phyloP scores from a whole-genome alignment of 2,329 filamentous ascomycete species.

The Sclerotinia spermophila region DNA sequence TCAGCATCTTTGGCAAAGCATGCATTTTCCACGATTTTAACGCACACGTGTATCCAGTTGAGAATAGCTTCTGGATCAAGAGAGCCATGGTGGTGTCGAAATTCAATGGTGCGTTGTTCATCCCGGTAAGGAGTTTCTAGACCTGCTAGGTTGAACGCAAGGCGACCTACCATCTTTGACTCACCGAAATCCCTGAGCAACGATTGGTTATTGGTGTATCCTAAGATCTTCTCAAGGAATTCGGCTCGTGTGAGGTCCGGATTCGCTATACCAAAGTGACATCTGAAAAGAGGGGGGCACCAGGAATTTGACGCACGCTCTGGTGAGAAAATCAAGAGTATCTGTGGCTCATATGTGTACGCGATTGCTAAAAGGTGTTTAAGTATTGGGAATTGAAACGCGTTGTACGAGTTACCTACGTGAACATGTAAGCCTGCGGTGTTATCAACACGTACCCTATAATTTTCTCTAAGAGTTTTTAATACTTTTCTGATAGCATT shows the following conservation, averaged over 20 bases:
- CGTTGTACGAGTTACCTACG: conserved; percentile 30
- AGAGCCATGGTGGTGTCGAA: conserved; percentile 30
- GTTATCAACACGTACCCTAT: conserved; percentile 29
- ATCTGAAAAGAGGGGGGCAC: background rate
- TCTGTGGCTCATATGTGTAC: conserved; percentile 31
- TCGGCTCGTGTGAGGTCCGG: background rate
- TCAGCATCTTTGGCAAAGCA: background rate
- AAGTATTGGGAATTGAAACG: conserved; percentile 29
- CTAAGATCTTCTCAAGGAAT: background rate
- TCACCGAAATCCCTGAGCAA: background rate
- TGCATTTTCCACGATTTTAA: conserved; percentile 21
- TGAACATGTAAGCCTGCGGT: conserved; percentile 36
- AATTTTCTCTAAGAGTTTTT: conserved; percentile 17
- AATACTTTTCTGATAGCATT: conserved; percentile 17
- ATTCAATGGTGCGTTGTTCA: conserved; percentile 28
- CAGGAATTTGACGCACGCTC: background rate
- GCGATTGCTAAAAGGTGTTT: conserved; percentile 32
- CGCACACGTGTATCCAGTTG: conserved; percentile 25
- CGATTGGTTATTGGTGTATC: background rate
- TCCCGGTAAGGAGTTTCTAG: background rate
- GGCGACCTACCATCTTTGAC: background rate
- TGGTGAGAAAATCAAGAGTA: conserved; percentile 6
- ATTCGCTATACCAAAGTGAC: background rate
- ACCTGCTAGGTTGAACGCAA: background rate
- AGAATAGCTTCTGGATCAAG: conserved; percentile 23